Percentiles rank a stretch among this genome's conserved stretches.
Evolutionary conservation across 495 filamentous ascomycete genomes (phyloP).

Genomic region (Penicillium cosmopolitanum): DNA sequence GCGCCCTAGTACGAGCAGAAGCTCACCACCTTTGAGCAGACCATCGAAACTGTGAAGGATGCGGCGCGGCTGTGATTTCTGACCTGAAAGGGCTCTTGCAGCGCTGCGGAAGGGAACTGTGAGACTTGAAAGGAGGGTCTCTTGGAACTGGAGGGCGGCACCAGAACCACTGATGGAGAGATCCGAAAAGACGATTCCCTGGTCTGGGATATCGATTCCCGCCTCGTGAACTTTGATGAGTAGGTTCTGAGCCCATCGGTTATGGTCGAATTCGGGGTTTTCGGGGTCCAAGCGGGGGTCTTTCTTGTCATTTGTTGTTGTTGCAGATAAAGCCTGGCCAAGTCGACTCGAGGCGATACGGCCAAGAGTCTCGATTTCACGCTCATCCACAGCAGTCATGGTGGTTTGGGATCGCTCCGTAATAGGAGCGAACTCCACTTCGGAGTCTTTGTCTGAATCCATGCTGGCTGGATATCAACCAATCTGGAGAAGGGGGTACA

Average conservation of each 20-base stretch:
- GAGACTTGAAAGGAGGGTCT: slow-evolving; percentile 48
- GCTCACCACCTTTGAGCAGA: slow-evolving; percentile 37
- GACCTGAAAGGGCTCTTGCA: slow-evolving; percentile 34
- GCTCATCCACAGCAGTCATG: slow-evolving; percentile 25
- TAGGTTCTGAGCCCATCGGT: slow-evolving; percentile 53
- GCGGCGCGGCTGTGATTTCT: slow-evolving; percentile 20
- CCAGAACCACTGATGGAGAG: slow-evolving; percentile 56
- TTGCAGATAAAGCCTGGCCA: slow-evolving; percentile 27
- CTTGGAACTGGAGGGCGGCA: slow-evolving; percentile 51
- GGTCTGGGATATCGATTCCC: slow-evolving; percentile 33
- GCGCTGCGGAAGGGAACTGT: slow-evolving; percentile 42
- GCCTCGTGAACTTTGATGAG: slow-evolving; percentile 37
- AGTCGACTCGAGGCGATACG: slow-evolving; percentile 35
- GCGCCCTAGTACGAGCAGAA: slow-evolving; percentile 46
- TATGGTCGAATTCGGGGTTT: slow-evolving; percentile 54
- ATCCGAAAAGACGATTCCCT: slow-evolving; percentile 50
- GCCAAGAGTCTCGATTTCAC: slow-evolving; percentile 25
- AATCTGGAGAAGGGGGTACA: background rate
- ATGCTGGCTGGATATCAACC: slow-evolving; percentile 8
- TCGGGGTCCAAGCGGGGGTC: slow-evolving; percentile 56
- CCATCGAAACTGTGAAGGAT: slow-evolving; percentile 43
- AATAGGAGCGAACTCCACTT: slow-evolving; percentile 27
- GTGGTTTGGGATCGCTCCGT: slow-evolving; percentile 14
- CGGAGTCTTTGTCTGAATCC: slow-evolving; percentile 18
- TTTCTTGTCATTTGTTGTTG: slow-evolving; percentile 19